A percentile compares a stretch with the other conserved stretches of the same genome.
These are phyloP conservation scores for Cyclospora cayetanensis DNA, from an alignment of 169 alveolate genomes.

Conservation along the genomic window DNA sequence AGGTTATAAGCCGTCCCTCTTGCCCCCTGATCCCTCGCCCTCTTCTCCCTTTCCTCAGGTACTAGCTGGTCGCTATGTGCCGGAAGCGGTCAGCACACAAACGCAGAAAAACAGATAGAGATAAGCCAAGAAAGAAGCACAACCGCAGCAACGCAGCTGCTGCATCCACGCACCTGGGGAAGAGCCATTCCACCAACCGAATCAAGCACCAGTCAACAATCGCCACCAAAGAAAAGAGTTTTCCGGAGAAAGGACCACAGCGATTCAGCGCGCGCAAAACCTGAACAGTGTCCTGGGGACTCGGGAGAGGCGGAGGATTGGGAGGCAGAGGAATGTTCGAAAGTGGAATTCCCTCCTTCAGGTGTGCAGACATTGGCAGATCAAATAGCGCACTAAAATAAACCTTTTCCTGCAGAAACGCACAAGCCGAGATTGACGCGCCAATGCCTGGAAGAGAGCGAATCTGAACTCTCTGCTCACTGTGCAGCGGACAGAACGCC, in stretches of 20 bases:
- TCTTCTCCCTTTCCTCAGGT: too few relatives aligned
- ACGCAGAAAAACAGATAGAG: too few relatives aligned
- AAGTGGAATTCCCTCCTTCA: background rate
- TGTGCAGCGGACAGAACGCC: background rate
- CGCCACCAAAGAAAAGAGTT: conserved; percentile 21
- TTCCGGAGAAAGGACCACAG: conserved; percentile 46
- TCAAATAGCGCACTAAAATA: conserved; percentile 40
- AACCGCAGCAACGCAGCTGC: too few relatives aligned
- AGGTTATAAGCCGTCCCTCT: too few relatives aligned
- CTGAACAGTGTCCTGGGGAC: background rate
- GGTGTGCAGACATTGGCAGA: background rate
- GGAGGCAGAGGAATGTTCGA: conserved; percentile 25
- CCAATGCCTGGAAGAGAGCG: background rate
- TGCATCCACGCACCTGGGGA: conserved; percentile 49
- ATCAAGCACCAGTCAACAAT: conserved; percentile 40
- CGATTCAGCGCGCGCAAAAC: conserved; percentile 1
- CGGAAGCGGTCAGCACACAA: too few relatives aligned
- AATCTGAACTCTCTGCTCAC: background rate
- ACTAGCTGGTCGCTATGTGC: too few relatives aligned
- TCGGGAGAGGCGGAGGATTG: conserved; percentile 53
- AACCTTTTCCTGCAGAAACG: conserved; percentile 33
- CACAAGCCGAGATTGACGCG: background rate
- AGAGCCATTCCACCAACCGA: conserved; percentile 48
- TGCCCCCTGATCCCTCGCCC: too few relatives aligned
- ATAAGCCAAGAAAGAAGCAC: too few relatives aligned